phyloP scores from a whole-genome alignment of 768 basidiomycete genomes.

The Suillus subaureus region DNA sequence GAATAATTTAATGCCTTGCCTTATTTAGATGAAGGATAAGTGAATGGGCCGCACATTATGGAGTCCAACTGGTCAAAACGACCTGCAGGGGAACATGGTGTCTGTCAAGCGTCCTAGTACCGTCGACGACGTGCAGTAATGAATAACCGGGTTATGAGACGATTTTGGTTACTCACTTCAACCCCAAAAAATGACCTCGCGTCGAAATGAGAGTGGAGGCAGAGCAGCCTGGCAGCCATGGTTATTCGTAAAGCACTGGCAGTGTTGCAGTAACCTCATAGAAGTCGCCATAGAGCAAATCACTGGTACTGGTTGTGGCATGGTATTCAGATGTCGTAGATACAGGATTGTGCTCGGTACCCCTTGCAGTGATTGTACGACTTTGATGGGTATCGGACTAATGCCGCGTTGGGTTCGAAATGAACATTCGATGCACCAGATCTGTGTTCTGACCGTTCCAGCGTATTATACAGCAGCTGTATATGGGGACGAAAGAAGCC shows the following conservation, averaged over 20 bases:
- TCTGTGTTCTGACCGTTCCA: background rate
- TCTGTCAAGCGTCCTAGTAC: background rate
- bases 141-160: background rate
- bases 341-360: background rate
- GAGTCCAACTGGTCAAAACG: background rate
- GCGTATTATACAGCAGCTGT: slow-evolving; percentile 4
- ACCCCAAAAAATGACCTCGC: background rate
- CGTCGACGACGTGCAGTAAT: background rate
- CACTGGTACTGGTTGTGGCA: background rate
- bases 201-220: background rate
- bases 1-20: slow-evolving; percentile 21
- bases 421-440: background rate
- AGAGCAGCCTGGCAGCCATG: background rate
- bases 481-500: slow-evolving; percentile 3
- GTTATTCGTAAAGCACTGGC: background rate
- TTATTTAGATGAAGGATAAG: slow-evolving; percentile 37
- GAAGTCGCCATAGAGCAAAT: background rate
- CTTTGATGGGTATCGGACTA: background rate
- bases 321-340: background rate
- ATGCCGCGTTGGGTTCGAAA: slow-evolving; percentile 2
- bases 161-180: background rate
- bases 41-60: slow-evolving; percentile 8
- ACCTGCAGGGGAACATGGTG: background rate
- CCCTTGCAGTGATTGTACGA: background rate
- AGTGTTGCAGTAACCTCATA: background rate